phyloP scores from a whole-genome alignment of 352 stramenopile genomes.

The Phytophthora foliorum region DNA sequence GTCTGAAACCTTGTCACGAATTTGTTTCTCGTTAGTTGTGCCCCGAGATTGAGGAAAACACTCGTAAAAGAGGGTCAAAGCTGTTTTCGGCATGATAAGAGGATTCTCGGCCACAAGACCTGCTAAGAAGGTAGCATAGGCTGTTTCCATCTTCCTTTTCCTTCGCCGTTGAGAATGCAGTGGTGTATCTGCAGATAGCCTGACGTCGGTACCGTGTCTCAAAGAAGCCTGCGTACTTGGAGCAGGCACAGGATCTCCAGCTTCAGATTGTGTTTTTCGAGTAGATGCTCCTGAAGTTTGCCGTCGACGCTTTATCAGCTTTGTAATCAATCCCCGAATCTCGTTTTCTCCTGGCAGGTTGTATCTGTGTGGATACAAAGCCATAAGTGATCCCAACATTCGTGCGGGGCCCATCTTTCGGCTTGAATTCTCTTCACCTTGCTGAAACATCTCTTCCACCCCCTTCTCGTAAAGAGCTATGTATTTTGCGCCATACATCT shows the following conservation, averaged over 20 bases:
- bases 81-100: neutral
- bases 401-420: conserved; percentile 5
- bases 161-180: too few species aligned
- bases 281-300: neutral
- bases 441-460: conserved; percentile 13
- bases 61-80: neutral
- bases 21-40: too few species aligned
- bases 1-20: too few species aligned
- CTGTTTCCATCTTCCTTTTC: neutral
- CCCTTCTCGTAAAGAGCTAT: conserved; percentile 1
- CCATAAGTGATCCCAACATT: conserved; percentile 1
- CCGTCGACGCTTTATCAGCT: conserved; percentile 4
- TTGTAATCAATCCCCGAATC: conserved; percentile 2
- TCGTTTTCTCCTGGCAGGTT: conserved; percentile 12
- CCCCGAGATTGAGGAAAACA: too few species aligned
- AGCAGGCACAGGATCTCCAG: too few species aligned
- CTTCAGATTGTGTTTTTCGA: too few species aligned
- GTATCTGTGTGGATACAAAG: conserved; percentile 1
- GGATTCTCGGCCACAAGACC: neutral
- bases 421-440: conserved; percentile 7
- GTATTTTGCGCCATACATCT: conserved; percentile 3
- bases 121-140: neutral
- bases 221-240: too few species aligned
- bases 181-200: neutral
- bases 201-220: too few species aligned